phyloP scores from a whole-genome alignment of 2,329 filamentous ascomycete genomes.

The Botryotinia convoluta region DNA sequence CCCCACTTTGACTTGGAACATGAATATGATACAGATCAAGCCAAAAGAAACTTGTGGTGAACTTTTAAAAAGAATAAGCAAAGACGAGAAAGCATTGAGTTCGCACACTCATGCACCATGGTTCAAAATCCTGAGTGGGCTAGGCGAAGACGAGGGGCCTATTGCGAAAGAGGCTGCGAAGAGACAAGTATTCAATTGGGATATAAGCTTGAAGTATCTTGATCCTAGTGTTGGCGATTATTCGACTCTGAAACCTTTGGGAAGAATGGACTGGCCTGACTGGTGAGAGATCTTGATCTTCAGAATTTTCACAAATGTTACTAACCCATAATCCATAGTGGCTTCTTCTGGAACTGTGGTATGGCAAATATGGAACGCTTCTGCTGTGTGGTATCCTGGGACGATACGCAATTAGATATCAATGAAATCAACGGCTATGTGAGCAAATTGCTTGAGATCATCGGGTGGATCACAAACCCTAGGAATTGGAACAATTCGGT shows the following conservation, averaged over 20 bases:
- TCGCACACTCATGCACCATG: conserved; percentile 3
- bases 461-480: conserved; percentile 1
- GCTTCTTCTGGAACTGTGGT: conserved; percentile 7
- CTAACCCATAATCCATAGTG: not conserved
- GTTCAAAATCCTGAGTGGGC: not conserved
- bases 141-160: not conserved
- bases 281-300: not conserved
- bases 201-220: not conserved
- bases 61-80: not conserved
- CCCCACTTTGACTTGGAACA: not conserved
- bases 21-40: conserved; percentile 1
- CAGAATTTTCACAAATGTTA: not conserved
- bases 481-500: conserved; percentile 1
- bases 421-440: not conserved
- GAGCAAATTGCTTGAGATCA: conserved; percentile 12
- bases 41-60: conserved; percentile 1
- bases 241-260: not conserved
- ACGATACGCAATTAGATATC: not conserved
- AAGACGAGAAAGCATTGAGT: not conserved
- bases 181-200: conserved; percentile 3
- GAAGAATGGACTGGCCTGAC: conserved; percentile 4
- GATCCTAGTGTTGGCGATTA: not conserved
- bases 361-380: not conserved
- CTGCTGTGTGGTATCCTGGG: not conserved
- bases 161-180: not conserved